Conservation (phyloP, 75 land plant species). For the Cunninghamia lanceolata region DNA sequence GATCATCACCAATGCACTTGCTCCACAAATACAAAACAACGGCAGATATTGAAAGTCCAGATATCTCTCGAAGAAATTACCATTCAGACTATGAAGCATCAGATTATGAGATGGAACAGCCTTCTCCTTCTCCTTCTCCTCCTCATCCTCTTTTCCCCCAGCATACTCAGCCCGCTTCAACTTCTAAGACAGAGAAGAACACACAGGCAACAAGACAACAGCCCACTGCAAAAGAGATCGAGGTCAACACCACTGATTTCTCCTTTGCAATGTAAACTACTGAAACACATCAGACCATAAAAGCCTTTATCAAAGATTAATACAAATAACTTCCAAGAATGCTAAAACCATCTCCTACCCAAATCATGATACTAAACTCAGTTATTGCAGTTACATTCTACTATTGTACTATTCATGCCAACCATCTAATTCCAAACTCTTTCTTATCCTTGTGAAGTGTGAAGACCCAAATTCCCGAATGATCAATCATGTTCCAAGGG, state of each 20-base stretch:
- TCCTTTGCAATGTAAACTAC: slow-evolving; percentile 1
- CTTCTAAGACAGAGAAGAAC: not conserved
- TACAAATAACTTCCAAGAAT: not conserved
- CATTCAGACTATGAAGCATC: slow-evolving; percentile 10
- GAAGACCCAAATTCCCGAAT: not conserved
- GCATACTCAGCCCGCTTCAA: not conserved
- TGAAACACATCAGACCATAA: not conserved
- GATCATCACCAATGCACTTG: slow-evolving; percentile 5
- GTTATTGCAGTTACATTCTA: not conserved
- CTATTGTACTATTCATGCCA: not conserved
- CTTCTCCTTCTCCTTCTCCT: not conserved
- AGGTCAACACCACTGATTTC: not conserved
- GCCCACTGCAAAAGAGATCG: not conserved
- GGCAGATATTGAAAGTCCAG: slow-evolving; percentile 9
- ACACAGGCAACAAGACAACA: not conserved
- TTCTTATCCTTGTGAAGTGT: not conserved
- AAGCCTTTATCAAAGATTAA: not conserved
- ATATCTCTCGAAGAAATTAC: not conserved
- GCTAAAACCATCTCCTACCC: not conserved
- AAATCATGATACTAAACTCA: not conserved
- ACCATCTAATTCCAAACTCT: not conserved
- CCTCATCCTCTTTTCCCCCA: not conserved
- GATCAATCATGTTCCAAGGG: not conserved
- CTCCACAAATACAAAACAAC: slow-evolving; percentile 8
- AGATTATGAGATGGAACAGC: slow-evolving; percentile 4